Percentiles rank a stretch among this genome's conserved stretches.
These are phyloP conservation scores for Phycomyces blakesleeanus DNA, from an alignment of 192 early-diverging fungal genomes.

Conservation along the genomic window DNA sequence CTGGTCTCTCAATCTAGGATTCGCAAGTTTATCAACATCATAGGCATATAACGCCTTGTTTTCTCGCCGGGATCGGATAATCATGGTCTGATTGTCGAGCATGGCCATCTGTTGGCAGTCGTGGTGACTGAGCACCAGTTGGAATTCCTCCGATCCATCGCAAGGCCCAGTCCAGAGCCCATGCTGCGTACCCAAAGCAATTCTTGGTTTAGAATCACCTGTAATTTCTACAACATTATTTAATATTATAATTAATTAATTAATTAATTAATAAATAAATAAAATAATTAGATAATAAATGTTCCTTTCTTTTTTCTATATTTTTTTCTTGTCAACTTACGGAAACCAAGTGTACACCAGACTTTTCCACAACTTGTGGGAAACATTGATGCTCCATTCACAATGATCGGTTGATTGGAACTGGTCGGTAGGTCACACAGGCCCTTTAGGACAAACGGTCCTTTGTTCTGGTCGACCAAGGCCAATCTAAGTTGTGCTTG, in stretches of 20 bases:
- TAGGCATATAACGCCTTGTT: neutral
- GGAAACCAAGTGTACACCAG: constrained; percentile 7
- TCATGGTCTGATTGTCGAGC: neutral
- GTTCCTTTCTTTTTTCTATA: too few species aligned
- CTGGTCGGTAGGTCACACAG: too few species aligned
- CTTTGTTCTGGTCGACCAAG: neutral
- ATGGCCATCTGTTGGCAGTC: neutral
- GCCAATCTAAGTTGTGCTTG: neutral
- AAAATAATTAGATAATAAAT: too few species aligned
- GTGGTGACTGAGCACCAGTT: neutral
- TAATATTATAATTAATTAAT: too few species aligned
- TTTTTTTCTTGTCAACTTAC: constrained; percentile 8
- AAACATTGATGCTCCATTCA: neutral
- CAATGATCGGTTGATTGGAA: too few species aligned
- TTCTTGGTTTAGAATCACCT: constrained; percentile 6
- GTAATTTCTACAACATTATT: neutral
- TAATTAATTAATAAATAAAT: too few species aligned
- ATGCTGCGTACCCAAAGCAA: constrained; percentile 21
- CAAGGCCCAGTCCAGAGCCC: constrained; percentile 17
- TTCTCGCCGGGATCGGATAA: neutral
- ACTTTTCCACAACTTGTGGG: neutral
- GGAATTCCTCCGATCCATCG: constrained; percentile 7
- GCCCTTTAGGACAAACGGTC: neutral
- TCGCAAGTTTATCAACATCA: neutral
- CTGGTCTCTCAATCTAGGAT: neutral